A percentile compares a stretch with the other conserved stretches of the same genome.
These are phyloP conservation scores for Kalmusia sp. DNA, from an alignment of 2,329 filamentous ascomycete genomes.

Conservation along the genomic window DNA sequence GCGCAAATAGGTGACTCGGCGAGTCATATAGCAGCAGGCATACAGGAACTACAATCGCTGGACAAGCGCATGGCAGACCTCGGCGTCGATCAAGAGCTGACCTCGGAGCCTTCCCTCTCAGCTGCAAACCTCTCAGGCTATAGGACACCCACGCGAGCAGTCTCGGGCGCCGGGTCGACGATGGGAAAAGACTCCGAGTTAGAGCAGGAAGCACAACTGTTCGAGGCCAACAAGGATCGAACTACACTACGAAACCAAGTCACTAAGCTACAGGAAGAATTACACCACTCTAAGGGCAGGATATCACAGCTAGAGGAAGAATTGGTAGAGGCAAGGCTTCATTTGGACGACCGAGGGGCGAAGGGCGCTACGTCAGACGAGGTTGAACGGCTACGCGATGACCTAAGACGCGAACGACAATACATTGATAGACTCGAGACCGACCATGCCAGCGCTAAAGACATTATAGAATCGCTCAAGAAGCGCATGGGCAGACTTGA, in stretches of 20 bases:
- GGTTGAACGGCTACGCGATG: constrained; percentile 52
- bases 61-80: constrained; percentile 44
- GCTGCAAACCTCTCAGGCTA: constrained; percentile 33
- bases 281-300: constrained; percentile 50
- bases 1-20: constrained; percentile 44
- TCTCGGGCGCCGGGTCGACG: constrained; percentile 33
- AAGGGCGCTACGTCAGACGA: constrained; percentile 50
- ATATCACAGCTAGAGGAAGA: constrained; percentile 56
- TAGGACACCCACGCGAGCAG: constrained; percentile 39
- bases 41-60: constrained; percentile 48
- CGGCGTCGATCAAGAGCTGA: constrained; percentile 44
- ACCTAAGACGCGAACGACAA: constrained; percentile 54
- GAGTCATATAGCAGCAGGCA: constrained; percentile 48
- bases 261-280: constrained; percentile 48
- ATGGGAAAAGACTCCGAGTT: constrained; percentile 53
- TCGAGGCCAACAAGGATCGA: constrained; percentile 56
- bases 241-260: constrained; percentile 52
- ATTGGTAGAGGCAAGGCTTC: constrained; percentile 54
- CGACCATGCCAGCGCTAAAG: constrained; percentile 53
- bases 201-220: constrained; percentile 58
- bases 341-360: constrained; percentile 51
- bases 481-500: constrained; percentile 53
- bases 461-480: constrained; percentile 54
- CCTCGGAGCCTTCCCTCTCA: constrained; percentile 30
- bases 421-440: constrained; percentile 59